Conservation (phyloP, 1,284 basidiomycete species). For the Cystobasidium pallidum region DNA sequence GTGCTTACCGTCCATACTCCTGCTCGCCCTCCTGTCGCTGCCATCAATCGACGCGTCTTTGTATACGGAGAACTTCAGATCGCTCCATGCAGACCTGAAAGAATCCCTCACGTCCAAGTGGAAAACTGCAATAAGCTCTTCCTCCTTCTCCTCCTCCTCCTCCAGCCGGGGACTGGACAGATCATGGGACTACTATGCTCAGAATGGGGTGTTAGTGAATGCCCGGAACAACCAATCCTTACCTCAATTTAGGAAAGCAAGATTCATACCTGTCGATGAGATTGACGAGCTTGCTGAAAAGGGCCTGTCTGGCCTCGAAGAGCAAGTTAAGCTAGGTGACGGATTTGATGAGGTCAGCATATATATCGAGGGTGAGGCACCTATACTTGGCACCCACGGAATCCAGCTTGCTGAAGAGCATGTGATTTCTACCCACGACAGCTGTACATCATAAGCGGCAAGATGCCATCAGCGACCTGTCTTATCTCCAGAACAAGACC, state of each 20-base stretch:
- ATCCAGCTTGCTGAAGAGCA: too few relatives aligned
- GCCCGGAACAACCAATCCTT: neutral
- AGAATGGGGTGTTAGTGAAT: constrained; percentile 23
- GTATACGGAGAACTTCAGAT: neutral
- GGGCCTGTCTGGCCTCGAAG: constrained; percentile 10
- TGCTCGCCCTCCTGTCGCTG: constrained; percentile 2
- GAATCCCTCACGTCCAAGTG: neutral
- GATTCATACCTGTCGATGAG: constrained; percentile 8
- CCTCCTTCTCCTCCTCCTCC: neutral
- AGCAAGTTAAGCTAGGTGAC: constrained; percentile 11
- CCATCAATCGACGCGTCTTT: neutral
- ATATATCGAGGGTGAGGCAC: constrained; percentile 14
- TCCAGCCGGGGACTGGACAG: neutral
- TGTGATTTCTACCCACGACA: too few relatives aligned
- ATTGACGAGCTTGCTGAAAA: constrained; percentile 22
- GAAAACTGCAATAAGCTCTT: neutral
- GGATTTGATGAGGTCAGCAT: constrained; percentile 18
- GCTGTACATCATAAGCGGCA: constrained; percentile 8
- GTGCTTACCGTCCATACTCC: neutral
- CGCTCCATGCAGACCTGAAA: constrained; percentile 6
- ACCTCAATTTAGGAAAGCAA: constrained; percentile 4
- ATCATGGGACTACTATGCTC: constrained; percentile 33
- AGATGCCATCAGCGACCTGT: constrained; percentile 3
- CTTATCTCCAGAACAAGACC: constrained; percentile 34
- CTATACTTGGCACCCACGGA: too few relatives aligned